A percentile compares a stretch with the other conserved stretches of the same genome.
phyloP scores from a whole-genome alignment of 2,329 filamentous ascomycete species.

The Phaeosphaeriaceae sp. region DNA sequence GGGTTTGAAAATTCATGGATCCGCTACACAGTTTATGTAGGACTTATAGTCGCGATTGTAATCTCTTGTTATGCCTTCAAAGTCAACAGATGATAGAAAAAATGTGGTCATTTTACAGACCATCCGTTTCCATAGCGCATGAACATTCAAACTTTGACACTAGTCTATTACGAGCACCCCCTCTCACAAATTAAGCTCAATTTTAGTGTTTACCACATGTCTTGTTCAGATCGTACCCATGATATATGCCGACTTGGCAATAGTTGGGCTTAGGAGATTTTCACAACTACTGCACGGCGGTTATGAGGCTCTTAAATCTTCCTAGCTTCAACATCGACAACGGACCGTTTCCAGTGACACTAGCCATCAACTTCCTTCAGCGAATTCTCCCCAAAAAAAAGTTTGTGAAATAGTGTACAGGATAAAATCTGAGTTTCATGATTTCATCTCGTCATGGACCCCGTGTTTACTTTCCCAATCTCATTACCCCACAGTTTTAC shows the following conservation, averaged over 20 bases:
- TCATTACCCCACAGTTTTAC: conserved; percentile 26
- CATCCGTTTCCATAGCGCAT: no score
- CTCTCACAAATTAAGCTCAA: conserved; percentile 12
- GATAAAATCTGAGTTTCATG: background rate
- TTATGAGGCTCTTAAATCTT: background rate
- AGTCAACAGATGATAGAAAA: no score
- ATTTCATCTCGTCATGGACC: background rate
- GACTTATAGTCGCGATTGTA: no score
- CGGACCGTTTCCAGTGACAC: no score
- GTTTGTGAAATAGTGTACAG: no score
- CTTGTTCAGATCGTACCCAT: conserved; percentile 10
- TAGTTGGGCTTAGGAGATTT: conserved; percentile 1
- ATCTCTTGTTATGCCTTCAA: no score
- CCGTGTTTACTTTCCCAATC: conserved; percentile 3
- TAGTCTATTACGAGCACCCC: background rate
- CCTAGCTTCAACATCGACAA: no score
- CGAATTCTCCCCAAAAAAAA: no score
- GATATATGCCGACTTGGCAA: conserved; percentile 13
- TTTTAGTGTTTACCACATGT: conserved; percentile 4
- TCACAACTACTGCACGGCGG: conserved; percentile 1
- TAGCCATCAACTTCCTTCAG: no score
- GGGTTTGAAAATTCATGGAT: background rate
- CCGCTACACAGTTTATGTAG: no score
- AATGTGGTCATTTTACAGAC: no score
- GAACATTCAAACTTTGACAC: no score